phyloP scores from a whole-genome alignment of 2,329 filamentous ascomycete genomes.

The Zymoseptoria ardabiliae region DNA sequence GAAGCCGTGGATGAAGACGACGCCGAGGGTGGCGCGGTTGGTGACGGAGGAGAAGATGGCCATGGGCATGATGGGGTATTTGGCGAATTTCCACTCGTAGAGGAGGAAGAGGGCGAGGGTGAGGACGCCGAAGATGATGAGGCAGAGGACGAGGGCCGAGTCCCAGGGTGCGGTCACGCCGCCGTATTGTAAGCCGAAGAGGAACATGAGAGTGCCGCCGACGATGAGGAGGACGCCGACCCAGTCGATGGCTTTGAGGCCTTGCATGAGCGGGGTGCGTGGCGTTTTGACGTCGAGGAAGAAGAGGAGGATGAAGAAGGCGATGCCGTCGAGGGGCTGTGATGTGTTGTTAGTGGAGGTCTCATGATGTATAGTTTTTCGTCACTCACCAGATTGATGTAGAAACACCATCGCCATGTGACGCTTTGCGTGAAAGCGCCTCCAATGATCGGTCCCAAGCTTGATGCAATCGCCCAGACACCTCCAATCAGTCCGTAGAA shows the following conservation, averaged over 20 bases:
- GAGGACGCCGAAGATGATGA: slow-evolving; percentile 65
- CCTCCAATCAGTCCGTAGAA: slow-evolving; percentile 60
- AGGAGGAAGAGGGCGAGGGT: slow-evolving; percentile 57
- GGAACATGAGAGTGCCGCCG: slow-evolving; percentile 74
- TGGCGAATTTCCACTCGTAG: slow-evolving; percentile 65
- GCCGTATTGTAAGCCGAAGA: slow-evolving; percentile 79
- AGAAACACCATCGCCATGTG: slow-evolving; percentile 61
- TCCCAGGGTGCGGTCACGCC: slow-evolving; percentile 68
- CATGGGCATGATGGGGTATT: slow-evolving; percentile 71
- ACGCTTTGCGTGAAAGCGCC: slow-evolving; percentile 58
- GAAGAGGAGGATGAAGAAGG: slow-evolving; percentile 52
- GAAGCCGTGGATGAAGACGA: slow-evolving; percentile 66
- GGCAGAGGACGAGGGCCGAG: slow-evolving; percentile 66
- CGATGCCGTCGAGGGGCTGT: slow-evolving; percentile 50
- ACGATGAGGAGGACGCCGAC: slow-evolving; percentile 59
- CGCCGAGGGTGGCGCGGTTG: slow-evolving; percentile 57
- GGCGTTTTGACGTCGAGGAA: slow-evolving; percentile 62
- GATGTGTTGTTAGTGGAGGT: slow-evolving; percentile 1
- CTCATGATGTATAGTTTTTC: background rate
- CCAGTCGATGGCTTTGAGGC: slow-evolving; percentile 60
- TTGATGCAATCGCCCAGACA: slow-evolving; percentile 59
- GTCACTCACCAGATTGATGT: slow-evolving; percentile 13
- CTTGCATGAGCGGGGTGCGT: slow-evolving; percentile 53
- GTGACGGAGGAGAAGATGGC: slow-evolving; percentile 59
- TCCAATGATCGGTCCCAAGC: slow-evolving; percentile 59